Percentiles rank a stretch among this genome's conserved stretches.
These are phyloP conservation scores for Candida silvatica DNA, from an alignment of 805 yeast species.

Conservation along the genomic window DNA sequence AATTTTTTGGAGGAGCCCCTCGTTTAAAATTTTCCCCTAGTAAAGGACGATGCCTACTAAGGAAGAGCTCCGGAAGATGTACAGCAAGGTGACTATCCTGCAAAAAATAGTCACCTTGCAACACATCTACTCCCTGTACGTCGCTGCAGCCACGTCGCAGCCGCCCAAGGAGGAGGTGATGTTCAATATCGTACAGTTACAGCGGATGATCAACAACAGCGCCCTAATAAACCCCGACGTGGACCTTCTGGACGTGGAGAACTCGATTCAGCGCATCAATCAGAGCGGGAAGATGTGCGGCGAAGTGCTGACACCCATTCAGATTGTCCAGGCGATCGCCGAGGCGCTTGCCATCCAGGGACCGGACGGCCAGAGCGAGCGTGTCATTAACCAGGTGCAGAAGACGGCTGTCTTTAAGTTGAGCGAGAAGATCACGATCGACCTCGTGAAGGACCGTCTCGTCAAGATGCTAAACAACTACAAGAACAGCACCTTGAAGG, in stretches of 20 bases:
- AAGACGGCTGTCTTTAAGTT: conserved; percentile 25
- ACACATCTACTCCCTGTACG: conserved; percentile 26
- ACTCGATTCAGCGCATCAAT: conserved; percentile 13
- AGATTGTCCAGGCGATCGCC: conserved; percentile 27
- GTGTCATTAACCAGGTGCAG: conserved; percentile 24
- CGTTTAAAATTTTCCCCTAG: no score
- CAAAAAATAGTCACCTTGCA: conserved; percentile 29
- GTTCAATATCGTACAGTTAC: conserved; percentile 27
- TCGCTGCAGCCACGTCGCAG: conserved; percentile 25
- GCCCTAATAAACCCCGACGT: conserved; percentile 27
- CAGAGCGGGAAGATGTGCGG: conserved; percentile 11
- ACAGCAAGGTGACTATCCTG: conserved; percentile 23
- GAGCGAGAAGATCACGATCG: conserved; percentile 22
- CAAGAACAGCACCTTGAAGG: conserved; percentile 24
- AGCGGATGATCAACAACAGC: conserved; percentile 27
- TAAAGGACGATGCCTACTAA: conserved; percentile 22
- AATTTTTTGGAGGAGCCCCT: no score
- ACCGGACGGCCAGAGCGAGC: conserved; percentile 18
- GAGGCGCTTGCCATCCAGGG: conserved; percentile 25
- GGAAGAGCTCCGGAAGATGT: conserved; percentile 19
- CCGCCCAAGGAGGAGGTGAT: conserved; percentile 26
- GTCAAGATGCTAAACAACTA: conserved; percentile 25
- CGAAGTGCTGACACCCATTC: conserved; percentile 23
- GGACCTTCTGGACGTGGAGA: conserved; percentile 23
- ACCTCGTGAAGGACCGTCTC: conserved; percentile 25